A percentile compares a stretch with the other conserved stretches of the same genome.
Evolutionary conservation across 306 rosid genomes (phyloP).

Genomic region (Vicia faba): DNA sequence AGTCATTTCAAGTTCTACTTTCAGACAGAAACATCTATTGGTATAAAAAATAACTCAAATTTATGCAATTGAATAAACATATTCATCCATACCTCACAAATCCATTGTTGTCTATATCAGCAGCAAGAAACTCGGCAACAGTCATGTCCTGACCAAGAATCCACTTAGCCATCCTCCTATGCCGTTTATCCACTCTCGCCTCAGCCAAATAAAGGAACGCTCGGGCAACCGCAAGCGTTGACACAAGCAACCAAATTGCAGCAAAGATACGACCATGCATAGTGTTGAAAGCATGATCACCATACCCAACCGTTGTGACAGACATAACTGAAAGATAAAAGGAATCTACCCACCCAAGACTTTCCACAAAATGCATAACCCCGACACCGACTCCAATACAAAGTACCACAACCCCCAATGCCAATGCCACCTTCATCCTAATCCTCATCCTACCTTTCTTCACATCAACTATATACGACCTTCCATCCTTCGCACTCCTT

Average conservation of each 20-base stretch:
- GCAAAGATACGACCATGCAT: conserved; percentile 84
- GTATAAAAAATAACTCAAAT: neutral
- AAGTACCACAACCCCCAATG: conserved; percentile 83
- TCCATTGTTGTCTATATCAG: conserved; percentile 91
- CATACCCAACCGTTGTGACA: conserved; percentile 94
- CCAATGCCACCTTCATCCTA: conserved; percentile 93
- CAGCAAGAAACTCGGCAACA: conserved; percentile 89
- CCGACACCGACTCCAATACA: conserved; percentile 81
- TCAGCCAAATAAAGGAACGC: conserved; percentile 92
- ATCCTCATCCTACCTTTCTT: conserved; percentile 99
- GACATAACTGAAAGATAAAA: conserved; percentile 98
- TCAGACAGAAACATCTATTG: conserved; percentile 9
- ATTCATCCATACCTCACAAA: conserved; percentile 74
- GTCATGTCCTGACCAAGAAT: conserved; percentile 97
- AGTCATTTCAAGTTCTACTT: neutral
- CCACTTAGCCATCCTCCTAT: conserved; percentile 95
- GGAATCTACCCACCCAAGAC: conserved; percentile 85
- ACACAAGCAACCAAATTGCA: conserved; percentile 90
- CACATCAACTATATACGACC: conserved; percentile 74
- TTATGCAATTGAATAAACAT: conserved; percentile 4
- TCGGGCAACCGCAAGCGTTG: conserved; percentile 90
- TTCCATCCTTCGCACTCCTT: conserved; percentile 54
- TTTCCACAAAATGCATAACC: conserved; percentile 87
- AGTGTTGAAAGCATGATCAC: conserved; percentile 78
- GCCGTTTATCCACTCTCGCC: conserved; percentile 97